phyloP scores from a whole-genome alignment of 169 alveolate genomes.

The Cystoisospora suis region DNA sequence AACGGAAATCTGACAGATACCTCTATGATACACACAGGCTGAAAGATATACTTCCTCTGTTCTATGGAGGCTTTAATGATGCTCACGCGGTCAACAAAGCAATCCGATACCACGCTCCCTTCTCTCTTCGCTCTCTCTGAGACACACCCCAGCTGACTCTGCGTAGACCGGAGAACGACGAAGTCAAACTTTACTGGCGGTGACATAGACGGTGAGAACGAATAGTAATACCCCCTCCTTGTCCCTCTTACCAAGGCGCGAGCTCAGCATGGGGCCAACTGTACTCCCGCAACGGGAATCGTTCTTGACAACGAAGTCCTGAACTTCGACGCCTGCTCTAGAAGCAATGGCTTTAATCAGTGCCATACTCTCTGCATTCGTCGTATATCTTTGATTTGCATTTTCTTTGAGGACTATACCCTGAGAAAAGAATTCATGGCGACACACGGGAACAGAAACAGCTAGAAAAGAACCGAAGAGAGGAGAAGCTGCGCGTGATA shows the following conservation, averaged over 20 bases:
- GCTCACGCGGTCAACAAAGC: no score
- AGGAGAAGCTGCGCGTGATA: no score
- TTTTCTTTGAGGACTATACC: conserved; percentile 79
- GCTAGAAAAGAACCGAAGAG: not conserved
- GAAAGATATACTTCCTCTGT: no score
- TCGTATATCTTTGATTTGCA: conserved; percentile 91
- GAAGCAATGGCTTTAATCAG: conserved; percentile 37
- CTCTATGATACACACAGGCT: no score
- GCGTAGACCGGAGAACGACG: no score
- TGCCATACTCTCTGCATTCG: conserved; percentile 74
- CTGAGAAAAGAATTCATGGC: conserved; percentile 10
- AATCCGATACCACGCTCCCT: no score
- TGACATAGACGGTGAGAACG: not conserved
- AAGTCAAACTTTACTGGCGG: no score
- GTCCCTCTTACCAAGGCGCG: conserved; percentile 82
- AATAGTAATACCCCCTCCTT: not conserved
- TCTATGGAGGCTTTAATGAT: no score
- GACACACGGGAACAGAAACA: not conserved
- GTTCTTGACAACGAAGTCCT: conserved; percentile 92
- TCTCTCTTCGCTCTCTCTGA: no score
- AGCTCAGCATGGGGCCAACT: conserved; percentile 92
- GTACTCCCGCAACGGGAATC: conserved; percentile 95
- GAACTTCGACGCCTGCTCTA: conserved; percentile 73
- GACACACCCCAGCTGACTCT: no score
- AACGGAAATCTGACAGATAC: no score